Base-by-base conservation (phyloP, 305 asterid species). In the Fraxinus baroniana region DNA sequence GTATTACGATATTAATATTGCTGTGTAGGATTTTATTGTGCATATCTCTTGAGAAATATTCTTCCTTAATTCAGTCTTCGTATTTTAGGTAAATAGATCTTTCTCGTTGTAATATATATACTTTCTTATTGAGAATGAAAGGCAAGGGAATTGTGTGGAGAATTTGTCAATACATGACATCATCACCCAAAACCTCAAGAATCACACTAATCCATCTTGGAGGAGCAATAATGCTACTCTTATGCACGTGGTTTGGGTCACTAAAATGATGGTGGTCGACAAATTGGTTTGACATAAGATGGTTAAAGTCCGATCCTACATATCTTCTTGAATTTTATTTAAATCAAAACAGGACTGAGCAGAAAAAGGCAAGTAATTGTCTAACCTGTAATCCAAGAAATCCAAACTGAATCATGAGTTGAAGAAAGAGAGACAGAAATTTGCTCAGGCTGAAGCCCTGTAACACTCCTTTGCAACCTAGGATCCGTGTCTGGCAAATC, bases 311-410 rank as follows among this genome's bases (percentile, higher is more conserved):
- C 22, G 62, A 52, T 52, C 62, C 62, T 52, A 17, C 22, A 5
- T 52, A 17, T 17, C 64, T 52, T 46, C 9, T 52, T n/a, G 64
- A 20, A 55, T n/a, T n/a, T 24, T 20, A 7, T 26, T 6, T 18
- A 12, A 78, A 41, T 26, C 32, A 3, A 79, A 13, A 68, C 57
- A 8, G 62, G 60, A 60, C 3, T 55, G 80, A 75, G 26, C 64
- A n/a, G 22, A 76, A 68, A 22, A 2, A 32, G 46, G 13, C 10
- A 7, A 24, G 20, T 2, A 9, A 49, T 13, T 68, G 28, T 30
- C 41, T 5, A 85, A 95, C 99, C 99, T 83, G 99, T 92, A 68
- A 95, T 87, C 98, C 99, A 95, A 71, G 99, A 94, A 86, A 95
- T 85, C 99, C 99, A 95, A 74, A 93, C 89, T 10, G 99, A 94